These are phyloP conservation scores for Nymphaea thermarum DNA, from an alignment of 164 flowering plant genomes.

Conservation along the genomic window DNA sequence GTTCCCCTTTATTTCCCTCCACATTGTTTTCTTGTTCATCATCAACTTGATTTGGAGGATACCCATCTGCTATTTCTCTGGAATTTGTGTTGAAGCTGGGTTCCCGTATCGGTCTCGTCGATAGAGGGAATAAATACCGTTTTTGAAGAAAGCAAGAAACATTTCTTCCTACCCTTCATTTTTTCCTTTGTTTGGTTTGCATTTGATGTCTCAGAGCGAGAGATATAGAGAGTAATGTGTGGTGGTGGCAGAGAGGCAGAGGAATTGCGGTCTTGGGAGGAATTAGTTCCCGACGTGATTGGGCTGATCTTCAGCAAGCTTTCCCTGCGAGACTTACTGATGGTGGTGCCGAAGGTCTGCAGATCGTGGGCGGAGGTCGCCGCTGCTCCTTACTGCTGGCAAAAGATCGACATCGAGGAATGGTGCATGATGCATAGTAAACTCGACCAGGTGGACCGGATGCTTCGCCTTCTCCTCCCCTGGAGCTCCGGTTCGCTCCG, in stretches of 20 bases:
- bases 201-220: not conserved
- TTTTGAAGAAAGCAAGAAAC: not conserved
- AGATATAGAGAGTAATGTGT: not conserved
- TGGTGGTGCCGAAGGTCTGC: constrained; percentile 77
- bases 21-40: no score
- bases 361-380: constrained; percentile 72
- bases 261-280: constrained; percentile 58
- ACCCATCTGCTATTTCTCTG: no score
- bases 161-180: not conserved
- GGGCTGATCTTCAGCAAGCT: constrained; percentile 68
- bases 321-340: constrained; percentile 48
- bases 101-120: no score
- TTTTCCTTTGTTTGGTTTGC: not conserved
- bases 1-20: no score
- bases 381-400: constrained; percentile 88
- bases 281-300: constrained; percentile 64
- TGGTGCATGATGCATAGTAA: constrained; percentile 36
- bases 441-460: constrained; percentile 33
- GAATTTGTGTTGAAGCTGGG: no score
- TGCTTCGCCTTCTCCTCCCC: constrained; percentile 45
- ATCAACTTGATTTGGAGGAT: no score
- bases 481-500: constrained; percentile 57
- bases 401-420: constrained; percentile 77
- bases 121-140: not conserved
- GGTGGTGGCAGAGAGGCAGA: constrained; percentile 32